Conservation (phyloP, 169 alveolate species). For the Plasmodium yoelii region DNA sequence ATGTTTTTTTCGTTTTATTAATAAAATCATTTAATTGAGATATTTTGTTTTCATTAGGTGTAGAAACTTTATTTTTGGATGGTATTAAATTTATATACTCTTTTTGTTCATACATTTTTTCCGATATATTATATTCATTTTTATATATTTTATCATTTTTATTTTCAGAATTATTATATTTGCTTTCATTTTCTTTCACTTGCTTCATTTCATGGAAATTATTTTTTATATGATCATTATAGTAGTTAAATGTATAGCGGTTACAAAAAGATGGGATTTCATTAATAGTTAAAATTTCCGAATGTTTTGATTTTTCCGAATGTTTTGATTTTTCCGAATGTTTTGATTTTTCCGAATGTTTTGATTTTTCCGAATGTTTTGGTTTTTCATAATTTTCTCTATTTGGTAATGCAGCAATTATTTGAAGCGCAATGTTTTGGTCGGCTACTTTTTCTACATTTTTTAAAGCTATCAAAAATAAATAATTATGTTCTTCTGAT, state of each 20-base stretch:
- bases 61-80: not conserved
- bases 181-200: not conserved
- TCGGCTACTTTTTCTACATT: not conserved
- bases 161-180: not conserved
- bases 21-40: not conserved
- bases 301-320: not conserved
- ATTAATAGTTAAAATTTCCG: constrained; percentile 3
- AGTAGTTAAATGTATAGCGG: constrained; percentile 14
- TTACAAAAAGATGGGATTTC: constrained; percentile 34
- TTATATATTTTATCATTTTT: not conserved
- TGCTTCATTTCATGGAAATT: not conserved
- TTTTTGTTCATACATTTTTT: not conserved
- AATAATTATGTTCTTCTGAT: constrained; percentile 20
- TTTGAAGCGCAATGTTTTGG: constrained; percentile 12
- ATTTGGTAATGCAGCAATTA: constrained; percentile 15
- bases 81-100: not conserved
- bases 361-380: not conserved
- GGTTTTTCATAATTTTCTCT: not conserved
- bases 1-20: not conserved
- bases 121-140: not conserved
- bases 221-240: not conserved
- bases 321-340: not conserved
- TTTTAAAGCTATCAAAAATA: constrained; percentile 36
- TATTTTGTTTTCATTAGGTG: not conserved
- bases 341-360: not conserved